Percentiles rank a stretch among this genome's conserved stretches.
Conservation (phyloP, 73 alveolate species). For the Paramecium sonneborni region DNA sequence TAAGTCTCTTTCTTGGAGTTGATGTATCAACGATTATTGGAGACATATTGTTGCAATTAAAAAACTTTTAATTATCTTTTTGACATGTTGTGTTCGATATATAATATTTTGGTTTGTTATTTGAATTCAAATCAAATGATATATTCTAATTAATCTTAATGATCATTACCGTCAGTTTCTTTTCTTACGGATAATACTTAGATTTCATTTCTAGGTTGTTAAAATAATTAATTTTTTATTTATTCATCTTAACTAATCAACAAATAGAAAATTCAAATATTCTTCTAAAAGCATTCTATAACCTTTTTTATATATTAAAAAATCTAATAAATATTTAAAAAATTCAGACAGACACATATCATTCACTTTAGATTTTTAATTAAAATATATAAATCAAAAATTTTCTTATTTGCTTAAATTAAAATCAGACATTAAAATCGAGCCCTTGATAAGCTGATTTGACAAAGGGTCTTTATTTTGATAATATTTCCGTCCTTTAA, state of each 20-base stretch:
- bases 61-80: neutral
- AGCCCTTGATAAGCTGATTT: slow-evolving; percentile 38
- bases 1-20: slow-evolving; percentile 26
- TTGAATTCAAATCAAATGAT: neutral
- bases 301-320: neutral
- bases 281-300: neutral
- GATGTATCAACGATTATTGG: neutral
- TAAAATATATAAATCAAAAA: neutral
- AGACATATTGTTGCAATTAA: neutral
- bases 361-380: neutral
- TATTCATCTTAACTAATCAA: neutral
- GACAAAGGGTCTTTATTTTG: slow-evolving; percentile 14
- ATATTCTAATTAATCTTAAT: neutral
- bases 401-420: neutral
- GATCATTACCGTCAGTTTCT: neutral
- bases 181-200: neutral
- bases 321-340: neutral
- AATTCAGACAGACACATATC: neutral
- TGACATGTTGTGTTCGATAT: neutral
- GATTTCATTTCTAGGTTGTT: neutral
- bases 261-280: neutral
- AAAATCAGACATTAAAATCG: neutral
- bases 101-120: neutral
- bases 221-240: neutral
- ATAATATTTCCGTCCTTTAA: neutral